Evolutionary conservation across 805 yeast genomes (phyloP), one percentile per base, ranked within the genome.

Genomic region (Tetrapisispora taiwanensis): DNA sequence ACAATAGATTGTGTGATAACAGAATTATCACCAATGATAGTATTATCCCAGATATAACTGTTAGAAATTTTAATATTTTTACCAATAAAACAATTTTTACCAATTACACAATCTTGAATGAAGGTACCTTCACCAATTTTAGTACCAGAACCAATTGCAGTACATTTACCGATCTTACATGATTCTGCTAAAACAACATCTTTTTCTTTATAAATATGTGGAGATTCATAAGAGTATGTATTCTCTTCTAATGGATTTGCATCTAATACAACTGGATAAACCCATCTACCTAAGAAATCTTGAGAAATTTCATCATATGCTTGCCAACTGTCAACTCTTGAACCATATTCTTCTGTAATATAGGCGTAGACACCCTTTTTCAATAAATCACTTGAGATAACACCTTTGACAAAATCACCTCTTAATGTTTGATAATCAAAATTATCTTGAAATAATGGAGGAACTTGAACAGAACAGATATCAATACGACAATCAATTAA

Each of bases 401-500:
- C 92, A 44, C 97, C 97, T 53, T 78, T 82, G 27, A 90, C 84
- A 58, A 90, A 92, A 65, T 92, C 97, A 30, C 75, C 71, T 62
- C 98, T 75, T 49, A 90, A 69, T 42, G 76, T 70, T 63, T 90
- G 96, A 62, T 89, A 92, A 67, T 92, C 98, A 56, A 92, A 92
- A 63, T 92, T 90, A 58, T 92, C 98, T 55, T 87, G 95, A 68
- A 90, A 92, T 48, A 90, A 81, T 14, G 94, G 92, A 1, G 97
- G 97, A 10, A 92, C 96, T 52, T 81, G 87, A 2, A 95, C 87
- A 7, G 97, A 74, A 65, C 98, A 92, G 48, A 92, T 87, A 66
- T 92, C 98, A 44, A 92, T 88, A 60, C 84, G 92, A 62, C 98
- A 92, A 68, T 92, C 98, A 47, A 92, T 89, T 50, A 92, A 74